These are phyloP conservation scores for Gamsiella multidivaricata DNA, from an alignment of 192 early-diverging fungal genomes.

Conservation along the genomic window DNA sequence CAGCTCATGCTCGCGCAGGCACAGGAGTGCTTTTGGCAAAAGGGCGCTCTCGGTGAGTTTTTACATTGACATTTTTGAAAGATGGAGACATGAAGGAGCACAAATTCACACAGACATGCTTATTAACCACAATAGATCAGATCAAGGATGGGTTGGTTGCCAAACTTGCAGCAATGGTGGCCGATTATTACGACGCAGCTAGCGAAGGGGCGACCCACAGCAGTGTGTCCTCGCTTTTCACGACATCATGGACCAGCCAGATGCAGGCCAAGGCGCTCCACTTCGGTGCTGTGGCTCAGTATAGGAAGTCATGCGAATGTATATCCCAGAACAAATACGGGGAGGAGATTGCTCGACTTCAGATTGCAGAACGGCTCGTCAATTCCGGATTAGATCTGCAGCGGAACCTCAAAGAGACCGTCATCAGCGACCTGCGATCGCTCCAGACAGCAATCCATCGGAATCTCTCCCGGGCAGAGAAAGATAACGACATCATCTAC, in stretches of 20 bases:
- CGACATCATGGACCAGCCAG: conserved; percentile 72
- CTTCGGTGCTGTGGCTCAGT: conserved; percentile 83
- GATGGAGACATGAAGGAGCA: no score
- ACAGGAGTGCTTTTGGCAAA: conserved; percentile 93
- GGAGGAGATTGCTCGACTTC: conserved; percentile 85
- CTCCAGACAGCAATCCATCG: conserved; percentile 60
- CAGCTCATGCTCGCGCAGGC: conserved; percentile 93
- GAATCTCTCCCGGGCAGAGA: conserved; percentile 73
- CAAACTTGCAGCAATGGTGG: conserved; percentile 78
- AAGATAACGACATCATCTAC: conserved; percentile 95
- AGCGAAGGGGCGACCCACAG: conserved; percentile 71
- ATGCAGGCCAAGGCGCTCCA: conserved; percentile 81
- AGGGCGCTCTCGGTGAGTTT: conserved; percentile 71
- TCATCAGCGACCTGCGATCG: conserved; percentile 56
- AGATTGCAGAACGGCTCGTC: conserved; percentile 61
- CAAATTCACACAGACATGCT: no score
- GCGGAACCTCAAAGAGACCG: conserved; percentile 50
- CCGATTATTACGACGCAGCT: conserved; percentile 77
- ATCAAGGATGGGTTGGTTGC: conserved; percentile 84
- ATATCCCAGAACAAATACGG: conserved; percentile 81
- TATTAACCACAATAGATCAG: conserved; percentile 66
- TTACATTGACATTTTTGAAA: no score
- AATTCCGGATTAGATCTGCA: conserved; percentile 56
- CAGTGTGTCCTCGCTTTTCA: conserved; percentile 60
- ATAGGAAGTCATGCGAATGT: conserved; percentile 79